These are phyloP conservation scores for Kazachstania viticola DNA, from an alignment of 805 yeast genomes.

Conservation along the genomic window DNA sequence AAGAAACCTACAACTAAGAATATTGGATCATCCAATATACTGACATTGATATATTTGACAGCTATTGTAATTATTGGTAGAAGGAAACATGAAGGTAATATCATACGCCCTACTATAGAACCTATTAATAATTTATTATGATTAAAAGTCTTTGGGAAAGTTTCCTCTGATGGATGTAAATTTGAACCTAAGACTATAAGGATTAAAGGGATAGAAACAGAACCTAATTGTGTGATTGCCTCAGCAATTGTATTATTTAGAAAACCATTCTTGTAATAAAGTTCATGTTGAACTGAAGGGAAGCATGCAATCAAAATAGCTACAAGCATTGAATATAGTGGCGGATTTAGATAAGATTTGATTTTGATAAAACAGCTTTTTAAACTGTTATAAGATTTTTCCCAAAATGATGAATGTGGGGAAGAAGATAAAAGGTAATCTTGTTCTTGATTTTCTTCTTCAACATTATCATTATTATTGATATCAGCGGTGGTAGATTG, in stretches of 20 bases:
- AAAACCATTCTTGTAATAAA: slow-evolving; percentile 51
- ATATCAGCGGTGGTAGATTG: not conserved
- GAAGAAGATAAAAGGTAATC: not conserved
- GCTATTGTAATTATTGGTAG: slow-evolving; percentile 54
- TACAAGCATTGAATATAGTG: slow-evolving; percentile 63
- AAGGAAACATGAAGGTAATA: slow-evolving; percentile 55
- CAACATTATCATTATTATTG: not conserved
- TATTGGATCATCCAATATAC: slow-evolving; percentile 72
- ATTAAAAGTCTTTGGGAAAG: slow-evolving; percentile 54
- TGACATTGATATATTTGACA: slow-evolving; percentile 51
- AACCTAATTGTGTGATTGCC: slow-evolving; percentile 55
- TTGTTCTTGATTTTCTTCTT: not conserved
- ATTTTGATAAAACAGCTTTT: slow-evolving; percentile 15
- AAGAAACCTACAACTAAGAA: slow-evolving; percentile 67
- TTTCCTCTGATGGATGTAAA: slow-evolving; percentile 54
- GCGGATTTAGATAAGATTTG: slow-evolving; percentile 60
- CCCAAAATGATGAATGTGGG: slow-evolving; percentile 5
- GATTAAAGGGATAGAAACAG: slow-evolving; percentile 68
- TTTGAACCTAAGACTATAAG: slow-evolving; percentile 72
- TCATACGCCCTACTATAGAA: slow-evolving; percentile 66
- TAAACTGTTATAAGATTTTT: slow-evolving; percentile 8
- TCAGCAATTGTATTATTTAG: slow-evolving; percentile 53
- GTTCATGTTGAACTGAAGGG: slow-evolving; percentile 42
- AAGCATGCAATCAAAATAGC: slow-evolving; percentile 61
- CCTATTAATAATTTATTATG: slow-evolving; percentile 55